Evolutionary conservation across 306 rosid genomes (phyloP).

Genomic region (Mucuna pruriens): DNA sequence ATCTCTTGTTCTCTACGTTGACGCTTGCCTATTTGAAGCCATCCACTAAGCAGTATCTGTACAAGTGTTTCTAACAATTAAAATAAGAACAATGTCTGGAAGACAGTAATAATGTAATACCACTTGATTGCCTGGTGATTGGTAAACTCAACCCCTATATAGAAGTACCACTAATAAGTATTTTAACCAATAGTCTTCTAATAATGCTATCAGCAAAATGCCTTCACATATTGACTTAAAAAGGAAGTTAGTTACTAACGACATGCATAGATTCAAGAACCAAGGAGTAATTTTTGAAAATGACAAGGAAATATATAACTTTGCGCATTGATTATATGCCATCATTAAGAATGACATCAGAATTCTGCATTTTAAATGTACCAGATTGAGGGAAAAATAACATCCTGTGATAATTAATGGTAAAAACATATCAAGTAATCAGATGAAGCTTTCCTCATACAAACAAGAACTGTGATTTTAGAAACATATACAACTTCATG

Average conservation of each 20-base stretch:
- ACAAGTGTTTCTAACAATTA: constrained; percentile 27
- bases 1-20: constrained; percentile 86
- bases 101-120: constrained; percentile 29
- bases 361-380: constrained; percentile 2
- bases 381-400: constrained; percentile 7
- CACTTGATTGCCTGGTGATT: neutral
- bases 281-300: neutral
- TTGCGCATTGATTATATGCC: neutral
- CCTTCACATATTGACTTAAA: neutral
- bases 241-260: neutral
- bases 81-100: constrained; percentile 1
- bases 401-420: neutral
- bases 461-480: neutral
- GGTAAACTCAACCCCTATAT: constrained; percentile 8
- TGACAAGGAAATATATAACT: neutral
- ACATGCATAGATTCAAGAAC: constrained; percentile 26
- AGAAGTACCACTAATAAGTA: neutral
- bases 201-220: neutral
- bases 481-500: constrained; percentile 3
- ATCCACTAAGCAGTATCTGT: constrained; percentile 78
- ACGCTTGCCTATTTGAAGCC: constrained; percentile 73
- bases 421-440: constrained; percentile 9
- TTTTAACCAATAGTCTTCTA: neutral
- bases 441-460: constrained; percentile 19
- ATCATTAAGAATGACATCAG: neutral